These are phyloP conservation scores for Byssoonygena ceratinophila DNA, from an alignment of 2,329 filamentous ascomycete genomes.

Conservation along the genomic window DNA sequence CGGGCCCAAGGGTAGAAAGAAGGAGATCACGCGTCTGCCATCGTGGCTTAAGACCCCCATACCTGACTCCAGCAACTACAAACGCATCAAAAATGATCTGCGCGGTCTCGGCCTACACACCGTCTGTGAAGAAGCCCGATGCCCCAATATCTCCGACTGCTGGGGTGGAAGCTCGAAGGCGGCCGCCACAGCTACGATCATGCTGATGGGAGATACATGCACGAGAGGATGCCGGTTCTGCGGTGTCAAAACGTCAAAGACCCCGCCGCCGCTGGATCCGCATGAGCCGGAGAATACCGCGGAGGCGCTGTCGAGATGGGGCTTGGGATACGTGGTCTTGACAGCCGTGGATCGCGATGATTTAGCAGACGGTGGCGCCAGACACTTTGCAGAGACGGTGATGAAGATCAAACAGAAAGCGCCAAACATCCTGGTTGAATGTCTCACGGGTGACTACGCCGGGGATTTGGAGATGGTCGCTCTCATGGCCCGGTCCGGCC, in stretches of 20 bases:
- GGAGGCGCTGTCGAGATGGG: constrained; percentile 85
- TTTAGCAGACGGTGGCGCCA: constrained; percentile 73
- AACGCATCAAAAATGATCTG: constrained; percentile 88
- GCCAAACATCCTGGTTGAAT: constrained; percentile 37
- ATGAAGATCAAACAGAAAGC: constrained; percentile 78
- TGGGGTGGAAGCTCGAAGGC: constrained; percentile 87
- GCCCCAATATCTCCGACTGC: constrained; percentile 95
- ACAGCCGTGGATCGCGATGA: constrained; percentile 93
- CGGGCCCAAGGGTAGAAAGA: constrained; percentile 52
- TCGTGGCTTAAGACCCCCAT: constrained; percentile 96
- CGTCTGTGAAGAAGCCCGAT: constrained; percentile 93
- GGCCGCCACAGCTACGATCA: constrained; percentile 92
- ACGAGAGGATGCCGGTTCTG: constrained; percentile 95
- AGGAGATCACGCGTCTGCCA: constrained; percentile 64
- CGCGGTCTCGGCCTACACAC: constrained; percentile 84
- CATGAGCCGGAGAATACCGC: constrained; percentile 96
- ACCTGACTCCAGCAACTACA: constrained; percentile 74
- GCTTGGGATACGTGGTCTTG: constrained; percentile 87
- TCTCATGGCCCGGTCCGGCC: constrained; percentile 71
- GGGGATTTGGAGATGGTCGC: constrained; percentile 81
- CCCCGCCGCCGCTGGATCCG: constrained; percentile 70
- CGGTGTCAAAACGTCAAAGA: constrained; percentile 79
- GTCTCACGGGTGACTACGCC: constrained; percentile 63
- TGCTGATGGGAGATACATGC: constrained; percentile 98
- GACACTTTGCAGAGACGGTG: constrained; percentile 88